These are phyloP conservation scores for Stemphylium vesicarium DNA, from an alignment of 2,329 filamentous ascomycete species.

Conservation along the genomic window DNA sequence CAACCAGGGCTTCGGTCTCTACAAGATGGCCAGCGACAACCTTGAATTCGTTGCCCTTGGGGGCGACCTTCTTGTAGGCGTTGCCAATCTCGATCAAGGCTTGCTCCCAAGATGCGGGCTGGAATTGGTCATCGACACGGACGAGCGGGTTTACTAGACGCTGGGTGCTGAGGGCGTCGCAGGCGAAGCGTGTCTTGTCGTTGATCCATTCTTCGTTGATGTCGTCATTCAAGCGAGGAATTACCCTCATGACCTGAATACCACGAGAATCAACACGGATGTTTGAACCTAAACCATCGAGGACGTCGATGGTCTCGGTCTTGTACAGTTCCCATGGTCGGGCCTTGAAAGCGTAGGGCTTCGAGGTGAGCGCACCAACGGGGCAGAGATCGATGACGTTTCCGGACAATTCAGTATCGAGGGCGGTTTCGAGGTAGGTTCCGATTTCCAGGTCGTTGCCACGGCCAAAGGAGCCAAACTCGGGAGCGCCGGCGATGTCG, in stretches of 20 bases:
- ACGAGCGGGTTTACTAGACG: conserved; percentile 91
- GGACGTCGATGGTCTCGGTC: conserved; percentile 92
- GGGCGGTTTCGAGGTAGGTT: conserved; percentile 92
- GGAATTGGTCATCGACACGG: conserved; percentile 86
- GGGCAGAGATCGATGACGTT: conserved; percentile 99
- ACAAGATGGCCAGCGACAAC: conserved; percentile 87
- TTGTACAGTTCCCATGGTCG: conserved; percentile 97
- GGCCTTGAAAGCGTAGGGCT: conserved; percentile 96
- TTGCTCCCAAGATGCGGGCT: conserved; percentile 94
- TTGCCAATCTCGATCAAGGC: conserved; percentile 85
- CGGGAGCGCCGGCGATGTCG: conserved; percentile 92
- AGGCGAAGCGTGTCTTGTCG: conserved; percentile 96
- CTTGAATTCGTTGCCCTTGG: conserved; percentile 95
- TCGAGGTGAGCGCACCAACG: conserved; percentile 93
- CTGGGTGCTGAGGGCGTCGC: conserved; percentile 95
- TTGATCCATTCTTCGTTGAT: conserved; percentile 99
- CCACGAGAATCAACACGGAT: conserved; percentile 93
- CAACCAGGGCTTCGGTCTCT: conserved; percentile 91
- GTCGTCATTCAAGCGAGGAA: conserved; percentile 94
- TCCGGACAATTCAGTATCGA: conserved; percentile 92
- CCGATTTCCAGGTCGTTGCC: conserved; percentile 98
- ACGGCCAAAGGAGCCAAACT: conserved; percentile 91
- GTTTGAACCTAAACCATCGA: conserved; percentile 91
- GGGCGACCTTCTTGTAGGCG: conserved; percentile 78
- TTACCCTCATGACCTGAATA: conserved; percentile 92